Conservation (phyloP, 2,329 filamentous ascomycete species). For the Dichotomopilus funicola region DNA sequence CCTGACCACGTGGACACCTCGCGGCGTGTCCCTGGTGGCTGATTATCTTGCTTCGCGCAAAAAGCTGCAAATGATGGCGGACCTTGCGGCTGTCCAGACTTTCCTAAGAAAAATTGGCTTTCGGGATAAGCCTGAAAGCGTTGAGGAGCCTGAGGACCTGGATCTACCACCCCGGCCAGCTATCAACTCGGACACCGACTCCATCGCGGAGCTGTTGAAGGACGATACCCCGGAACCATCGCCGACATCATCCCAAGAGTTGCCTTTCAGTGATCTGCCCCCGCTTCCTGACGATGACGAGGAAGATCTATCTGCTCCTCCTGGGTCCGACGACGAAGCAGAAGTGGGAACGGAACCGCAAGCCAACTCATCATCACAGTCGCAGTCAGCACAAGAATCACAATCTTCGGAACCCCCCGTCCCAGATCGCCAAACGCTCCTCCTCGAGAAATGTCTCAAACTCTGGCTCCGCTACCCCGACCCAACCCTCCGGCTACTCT, state of each 20-base stretch:
- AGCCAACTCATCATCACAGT: too few species aligned
- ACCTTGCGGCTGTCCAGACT: conserved; percentile 70
- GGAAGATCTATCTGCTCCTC: conserved; percentile 22
- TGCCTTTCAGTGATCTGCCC: not conserved
- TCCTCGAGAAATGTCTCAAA: conserved; percentile 51
- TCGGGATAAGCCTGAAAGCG: conserved; percentile 29
- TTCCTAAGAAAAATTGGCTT: conserved; percentile 54
- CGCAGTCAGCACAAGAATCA: not conserved
- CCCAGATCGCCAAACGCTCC: conserved; percentile 38
- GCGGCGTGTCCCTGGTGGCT: conserved; percentile 82
- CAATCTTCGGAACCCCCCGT: conserved; percentile 29
- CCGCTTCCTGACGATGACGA: conserved; percentile 16
- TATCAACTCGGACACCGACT: conserved; percentile 30
- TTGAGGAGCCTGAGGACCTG: conserved; percentile 34
- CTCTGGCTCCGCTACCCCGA: conserved; percentile 60
- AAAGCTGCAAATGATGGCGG: conserved; percentile 65
- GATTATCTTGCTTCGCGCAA: conserved; percentile 75
- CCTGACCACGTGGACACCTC: conserved; percentile 75
- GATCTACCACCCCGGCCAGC: conserved; percentile 28
- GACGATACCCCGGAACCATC: conserved; percentile 16
- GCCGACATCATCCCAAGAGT: not conserved
- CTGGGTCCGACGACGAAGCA: not conserved
- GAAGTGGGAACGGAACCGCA: not conserved
- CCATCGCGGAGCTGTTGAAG: conserved; percentile 52
- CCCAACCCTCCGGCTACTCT: conserved; percentile 49